These are phyloP conservation scores for Syncephalastrum racemosum DNA, from an alignment of 371 early-diverging fungal species.

Conservation along the genomic window DNA sequence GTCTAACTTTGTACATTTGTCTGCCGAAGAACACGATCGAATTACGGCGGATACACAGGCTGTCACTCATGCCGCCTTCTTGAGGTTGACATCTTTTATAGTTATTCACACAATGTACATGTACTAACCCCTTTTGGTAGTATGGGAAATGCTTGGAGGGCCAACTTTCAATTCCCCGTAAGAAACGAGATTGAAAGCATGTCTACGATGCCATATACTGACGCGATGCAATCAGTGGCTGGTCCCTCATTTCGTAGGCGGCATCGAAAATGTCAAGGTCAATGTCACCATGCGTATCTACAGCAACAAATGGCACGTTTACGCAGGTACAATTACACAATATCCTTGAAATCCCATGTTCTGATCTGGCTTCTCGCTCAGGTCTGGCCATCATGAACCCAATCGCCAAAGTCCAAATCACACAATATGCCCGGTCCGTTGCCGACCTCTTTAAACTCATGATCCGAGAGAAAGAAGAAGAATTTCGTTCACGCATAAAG, in stretches of 20 bases:
- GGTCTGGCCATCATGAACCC: conserved; percentile 94
- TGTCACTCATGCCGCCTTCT: conserved; percentile 92
- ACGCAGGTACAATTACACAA: conserved; percentile 63
- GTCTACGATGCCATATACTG: not conserved
- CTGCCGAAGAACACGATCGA: conserved; percentile 85
- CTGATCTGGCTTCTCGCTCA: conserved; percentile 10
- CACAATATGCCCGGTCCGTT: conserved; percentile 87
- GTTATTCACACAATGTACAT: not conserved
- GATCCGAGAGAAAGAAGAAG: conserved; percentile 84
- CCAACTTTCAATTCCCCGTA: conserved; percentile 79
- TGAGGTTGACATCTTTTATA: conserved; percentile 46
- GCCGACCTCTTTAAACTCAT: conserved; percentile 90
- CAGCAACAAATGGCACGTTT: conserved; percentile 96
- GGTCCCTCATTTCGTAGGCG: conserved; percentile 81
- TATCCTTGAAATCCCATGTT: not conserved
- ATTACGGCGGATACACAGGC: conserved; percentile 98
- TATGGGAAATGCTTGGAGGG: conserved; percentile 95
- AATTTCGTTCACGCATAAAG: conserved; percentile 73
- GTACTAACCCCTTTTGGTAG: conserved; percentile 26
- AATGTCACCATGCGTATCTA: conserved; percentile 90
- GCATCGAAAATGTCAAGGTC: conserved; percentile 96
- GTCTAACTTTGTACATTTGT: conserved; percentile 78
- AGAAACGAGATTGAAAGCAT: conserved; percentile 10
- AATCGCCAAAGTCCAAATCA: conserved; percentile 79
- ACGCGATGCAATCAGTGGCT: conserved; percentile 65